These are phyloP conservation scores for Hura crepitans DNA, from an alignment of 441 rosid species.

Conservation along the genomic window DNA sequence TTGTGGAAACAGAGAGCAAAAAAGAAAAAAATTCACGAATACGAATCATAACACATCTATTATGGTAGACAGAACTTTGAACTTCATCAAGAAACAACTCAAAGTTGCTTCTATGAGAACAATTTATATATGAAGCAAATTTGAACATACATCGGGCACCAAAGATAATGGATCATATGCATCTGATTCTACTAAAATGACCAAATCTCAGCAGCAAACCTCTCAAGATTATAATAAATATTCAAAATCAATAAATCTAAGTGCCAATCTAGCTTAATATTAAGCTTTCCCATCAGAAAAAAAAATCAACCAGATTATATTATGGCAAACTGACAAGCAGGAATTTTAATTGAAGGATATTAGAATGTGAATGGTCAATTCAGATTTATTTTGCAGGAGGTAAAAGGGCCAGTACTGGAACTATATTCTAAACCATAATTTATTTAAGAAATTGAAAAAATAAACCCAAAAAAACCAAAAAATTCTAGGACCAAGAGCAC, in stretches of 20 bases:
- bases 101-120: not conserved
- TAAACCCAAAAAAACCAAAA: not conserved
- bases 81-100: not conserved
- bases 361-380: not conserved
- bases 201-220: not conserved
- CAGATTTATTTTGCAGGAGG: not conserved
- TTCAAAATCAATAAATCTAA: not conserved
- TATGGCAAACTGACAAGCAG: not conserved
- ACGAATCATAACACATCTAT: not conserved
- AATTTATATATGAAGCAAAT: not conserved
- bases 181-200: not conserved
- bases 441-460: not conserved
- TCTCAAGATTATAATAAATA: constrained; percentile 4
- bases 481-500: not conserved
- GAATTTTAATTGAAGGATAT: not conserved
- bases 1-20: not conserved
- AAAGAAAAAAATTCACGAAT: not conserved
- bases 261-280: not conserved
- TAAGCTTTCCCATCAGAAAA: not conserved
- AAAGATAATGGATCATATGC: not conserved
- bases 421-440: not conserved
- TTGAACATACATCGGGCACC: not conserved
- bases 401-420: not conserved
- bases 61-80: not conserved
- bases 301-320: not conserved